These are phyloP conservation scores for Phycomyces blakesleeanus DNA, from an alignment of 192 early-diverging fungal species.

Conservation along the genomic window DNA sequence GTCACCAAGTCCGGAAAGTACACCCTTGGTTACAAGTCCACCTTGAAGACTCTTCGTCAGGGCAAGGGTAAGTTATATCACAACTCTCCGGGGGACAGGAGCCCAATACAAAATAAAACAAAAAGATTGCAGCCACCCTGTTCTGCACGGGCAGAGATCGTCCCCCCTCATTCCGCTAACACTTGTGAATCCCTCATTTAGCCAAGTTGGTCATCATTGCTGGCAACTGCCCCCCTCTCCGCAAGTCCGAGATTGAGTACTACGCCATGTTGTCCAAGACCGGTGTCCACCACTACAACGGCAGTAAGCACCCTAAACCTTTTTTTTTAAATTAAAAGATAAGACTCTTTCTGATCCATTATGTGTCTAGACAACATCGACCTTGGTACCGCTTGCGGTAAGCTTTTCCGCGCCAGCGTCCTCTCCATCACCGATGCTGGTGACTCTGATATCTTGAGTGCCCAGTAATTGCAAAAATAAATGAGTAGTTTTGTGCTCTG, in stretches of 20 bases:
- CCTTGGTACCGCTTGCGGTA: slow-evolving; percentile 99
- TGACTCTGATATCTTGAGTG: slow-evolving; percentile 71
- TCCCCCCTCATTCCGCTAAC: slow-evolving; percentile 19
- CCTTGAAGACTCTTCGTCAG: slow-evolving; percentile 93
- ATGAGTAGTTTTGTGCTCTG: not conserved
- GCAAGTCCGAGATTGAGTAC: slow-evolving; percentile 99
- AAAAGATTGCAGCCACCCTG: not conserved
- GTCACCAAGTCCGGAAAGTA: slow-evolving; percentile 99
- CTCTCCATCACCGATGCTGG: slow-evolving; percentile 98
- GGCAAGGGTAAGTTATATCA: slow-evolving; percentile 75
- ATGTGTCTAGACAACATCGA: slow-evolving; percentile 84
- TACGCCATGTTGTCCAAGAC: slow-evolving; percentile 99
- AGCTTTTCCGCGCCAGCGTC: slow-evolving; percentile 94
- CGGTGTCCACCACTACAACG: slow-evolving; percentile 98
- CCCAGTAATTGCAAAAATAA: slow-evolving; percentile 25
- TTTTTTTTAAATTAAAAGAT: too few relatives aligned
- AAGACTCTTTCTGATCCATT: too few relatives aligned
- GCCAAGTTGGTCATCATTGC: slow-evolving; percentile 99
- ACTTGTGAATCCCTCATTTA: slow-evolving; percentile 19
- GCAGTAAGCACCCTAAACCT: slow-evolving; percentile 76
- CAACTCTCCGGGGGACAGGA: slow-evolving; percentile 37
- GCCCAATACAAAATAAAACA: slow-evolving; percentile 20
- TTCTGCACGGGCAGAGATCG: slow-evolving; percentile 21
- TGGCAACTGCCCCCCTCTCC: slow-evolving; percentile 98
- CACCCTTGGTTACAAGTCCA: slow-evolving; percentile 98